Conservation (phyloP, 495 filamentous ascomycete species). For the Penicillium egyptiacum region DNA sequence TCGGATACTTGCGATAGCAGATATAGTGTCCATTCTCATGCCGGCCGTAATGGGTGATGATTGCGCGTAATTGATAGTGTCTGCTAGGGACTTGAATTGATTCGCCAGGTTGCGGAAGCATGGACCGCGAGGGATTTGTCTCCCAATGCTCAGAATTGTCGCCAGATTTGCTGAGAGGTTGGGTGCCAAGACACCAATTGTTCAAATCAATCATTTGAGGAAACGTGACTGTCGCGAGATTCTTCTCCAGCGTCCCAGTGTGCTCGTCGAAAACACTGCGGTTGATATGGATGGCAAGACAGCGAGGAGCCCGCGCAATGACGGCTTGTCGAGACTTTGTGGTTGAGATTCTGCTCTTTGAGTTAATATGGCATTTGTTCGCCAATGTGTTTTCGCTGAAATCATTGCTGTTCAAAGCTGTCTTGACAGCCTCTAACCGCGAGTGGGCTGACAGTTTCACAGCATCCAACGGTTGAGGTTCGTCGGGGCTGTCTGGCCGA, state of each 20-base stretch:
- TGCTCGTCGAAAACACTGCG: constrained; percentile 84
- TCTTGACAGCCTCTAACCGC: constrained; percentile 50
- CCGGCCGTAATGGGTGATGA: constrained; percentile 83
- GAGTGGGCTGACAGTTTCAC: constrained; percentile 49
- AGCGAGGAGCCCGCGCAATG: constrained; percentile 75
- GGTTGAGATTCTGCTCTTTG: constrained; percentile 63
- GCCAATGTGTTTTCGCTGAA: constrained; percentile 74
- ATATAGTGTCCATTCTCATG: constrained; percentile 98
- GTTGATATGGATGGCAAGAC: constrained; percentile 84
- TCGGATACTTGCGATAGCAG: constrained; percentile 73
- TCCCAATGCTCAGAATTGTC: constrained; percentile 62
- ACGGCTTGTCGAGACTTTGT: constrained; percentile 89
- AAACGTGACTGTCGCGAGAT: constrained; percentile 73
- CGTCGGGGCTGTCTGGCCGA: constrained; percentile 18
- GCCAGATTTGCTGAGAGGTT: constrained; percentile 20
- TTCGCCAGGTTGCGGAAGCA: constrained; percentile 58
- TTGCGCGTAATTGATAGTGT: constrained; percentile 78
- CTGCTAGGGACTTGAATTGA: constrained; percentile 41
- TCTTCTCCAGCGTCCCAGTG: constrained; percentile 77
- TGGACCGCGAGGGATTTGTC: constrained; percentile 61
- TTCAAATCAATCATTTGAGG: constrained; percentile 70
- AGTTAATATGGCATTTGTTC: constrained; percentile 69
- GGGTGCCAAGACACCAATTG: constrained; percentile 71
- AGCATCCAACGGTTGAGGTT: constrained; percentile 30
- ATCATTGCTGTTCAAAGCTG: constrained; percentile 74